Conservation (phyloP, 371 early-diverging fungal genomes). For the Coemansia sp. region DNA sequence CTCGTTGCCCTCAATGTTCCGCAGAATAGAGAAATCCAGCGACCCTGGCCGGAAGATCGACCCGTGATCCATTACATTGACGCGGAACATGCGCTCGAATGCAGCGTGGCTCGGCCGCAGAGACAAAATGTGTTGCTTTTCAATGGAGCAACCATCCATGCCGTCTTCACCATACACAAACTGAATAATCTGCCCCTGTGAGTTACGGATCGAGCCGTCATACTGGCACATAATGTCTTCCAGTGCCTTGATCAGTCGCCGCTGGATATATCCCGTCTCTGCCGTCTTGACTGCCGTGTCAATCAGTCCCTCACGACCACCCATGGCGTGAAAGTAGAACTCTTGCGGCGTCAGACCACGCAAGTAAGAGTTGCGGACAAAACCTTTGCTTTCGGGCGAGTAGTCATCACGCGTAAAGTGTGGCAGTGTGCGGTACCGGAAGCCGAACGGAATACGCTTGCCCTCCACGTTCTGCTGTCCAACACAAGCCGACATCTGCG, state of each 20-base stretch:
- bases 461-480: conserved; percentile 99
- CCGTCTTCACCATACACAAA: conserved; percentile 99
- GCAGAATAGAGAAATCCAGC: conserved; percentile 65
- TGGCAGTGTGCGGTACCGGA: conserved; percentile 94
- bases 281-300: conserved; percentile 99
- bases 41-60: conserved; percentile 62
- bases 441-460: conserved; percentile 98
- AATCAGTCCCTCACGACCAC: conserved; percentile 99
- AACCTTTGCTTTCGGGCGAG: conserved; percentile 95
- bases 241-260: conserved; percentile 98
- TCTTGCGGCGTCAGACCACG: conserved; percentile 98
- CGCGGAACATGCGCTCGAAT: conserved; percentile 76
- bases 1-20: conserved; percentile 66
- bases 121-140: conserved; percentile 76
- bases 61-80: conserved; percentile 69
- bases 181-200: conserved; percentile 90
- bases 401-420: conserved; percentile 99
- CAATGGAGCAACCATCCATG: conserved; percentile 94
- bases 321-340: conserved; percentile 99
- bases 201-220: conserved; percentile 97
- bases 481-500: conserved; percentile 99
- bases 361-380: conserved; percentile 98
- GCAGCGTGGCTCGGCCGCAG: conserved; percentile 65
- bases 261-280: conserved; percentile 99
- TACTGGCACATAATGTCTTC: conserved; percentile 98